A percentile compares a stretch with the other conserved stretches of the same genome.
Conservation (phyloP, 2,329 filamentous ascomycete species). For the Aspergillus fructus region DNA sequence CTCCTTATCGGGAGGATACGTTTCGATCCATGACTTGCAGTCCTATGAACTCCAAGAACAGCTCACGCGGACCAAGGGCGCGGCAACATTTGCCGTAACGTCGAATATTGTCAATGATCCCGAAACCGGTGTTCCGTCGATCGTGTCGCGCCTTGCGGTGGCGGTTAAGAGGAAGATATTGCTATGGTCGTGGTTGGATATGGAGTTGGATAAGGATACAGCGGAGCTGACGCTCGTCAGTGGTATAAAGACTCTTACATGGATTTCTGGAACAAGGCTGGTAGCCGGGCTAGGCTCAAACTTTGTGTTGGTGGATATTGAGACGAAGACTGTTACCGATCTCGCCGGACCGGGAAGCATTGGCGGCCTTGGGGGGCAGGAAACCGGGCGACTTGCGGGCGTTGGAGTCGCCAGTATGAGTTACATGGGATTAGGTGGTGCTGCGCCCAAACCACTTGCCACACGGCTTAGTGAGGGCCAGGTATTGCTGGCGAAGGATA, state of each 20-base stretch:
- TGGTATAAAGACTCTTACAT: conserved; percentile 83
- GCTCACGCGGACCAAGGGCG: conserved; percentile 80
- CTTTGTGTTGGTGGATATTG: conserved; percentile 84
- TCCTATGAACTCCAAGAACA: conserved; percentile 80
- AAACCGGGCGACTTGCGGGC: conserved; percentile 75
- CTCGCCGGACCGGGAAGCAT: conserved; percentile 75
- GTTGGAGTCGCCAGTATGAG: conserved; percentile 87
- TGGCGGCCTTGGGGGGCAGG: conserved; percentile 62
- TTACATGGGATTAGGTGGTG: conserved; percentile 91
- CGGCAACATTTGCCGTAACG: conserved; percentile 85
- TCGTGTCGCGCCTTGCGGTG: conserved; percentile 87
- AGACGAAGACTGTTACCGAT: conserved; percentile 71
- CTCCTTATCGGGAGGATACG: conserved; percentile 83
- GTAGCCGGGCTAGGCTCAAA: conserved; percentile 89
- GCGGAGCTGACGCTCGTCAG: conserved; percentile 77
- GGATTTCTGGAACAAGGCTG: conserved; percentile 82
- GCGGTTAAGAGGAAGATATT: conserved; percentile 88
- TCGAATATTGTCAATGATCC: conserved; percentile 93
- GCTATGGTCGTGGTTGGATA: conserved; percentile 94
- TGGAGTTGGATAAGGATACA: conserved; percentile 73
- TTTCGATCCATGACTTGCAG: conserved; percentile 86
- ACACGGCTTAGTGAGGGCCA: conserved; percentile 79
- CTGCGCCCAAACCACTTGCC: conserved; percentile 86
- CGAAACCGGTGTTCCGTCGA: conserved; percentile 82
- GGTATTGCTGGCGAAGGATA: conserved; percentile 93